Conservation (phyloP, 2,329 filamentous ascomycete species). For the Verticillium longisporum region DNA sequence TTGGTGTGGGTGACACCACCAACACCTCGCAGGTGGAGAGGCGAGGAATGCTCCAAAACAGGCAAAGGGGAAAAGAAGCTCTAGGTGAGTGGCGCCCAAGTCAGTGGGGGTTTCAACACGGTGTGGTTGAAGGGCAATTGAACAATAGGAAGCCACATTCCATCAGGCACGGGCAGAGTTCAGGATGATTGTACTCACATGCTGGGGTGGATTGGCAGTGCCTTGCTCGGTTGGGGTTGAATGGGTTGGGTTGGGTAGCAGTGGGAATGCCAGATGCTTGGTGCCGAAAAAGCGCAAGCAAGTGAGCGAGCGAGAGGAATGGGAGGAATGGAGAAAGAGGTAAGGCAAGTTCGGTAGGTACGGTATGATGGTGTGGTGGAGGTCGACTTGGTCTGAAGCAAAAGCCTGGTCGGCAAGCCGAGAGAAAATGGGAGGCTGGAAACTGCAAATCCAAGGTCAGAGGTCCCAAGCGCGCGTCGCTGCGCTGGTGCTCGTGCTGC, state of each 20-base stretch:
- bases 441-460: background rate
- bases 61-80: background rate
- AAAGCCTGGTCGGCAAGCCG: background rate
- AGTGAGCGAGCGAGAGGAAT: background rate
- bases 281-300: background rate
- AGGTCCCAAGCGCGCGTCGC: background rate
- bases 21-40: conserved; percentile 32
- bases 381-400: background rate
- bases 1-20: conserved; percentile 27
- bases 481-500: background rate
- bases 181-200: background rate
- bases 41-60: background rate
- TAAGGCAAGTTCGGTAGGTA: background rate
- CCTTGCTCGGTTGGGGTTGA: background rate
- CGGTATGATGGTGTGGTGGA: background rate
- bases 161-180: background rate
- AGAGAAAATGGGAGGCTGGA: background rate
- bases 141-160: background rate
- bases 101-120: background rate
- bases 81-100: background rate
- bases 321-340: background rate
- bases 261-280: background rate
- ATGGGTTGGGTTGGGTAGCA: background rate
- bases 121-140: background rate
- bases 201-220: too few relatives aligned